phyloP scores from a whole-genome alignment of 2,329 filamentous ascomycete species.

The Penicillium sp. region DNA sequence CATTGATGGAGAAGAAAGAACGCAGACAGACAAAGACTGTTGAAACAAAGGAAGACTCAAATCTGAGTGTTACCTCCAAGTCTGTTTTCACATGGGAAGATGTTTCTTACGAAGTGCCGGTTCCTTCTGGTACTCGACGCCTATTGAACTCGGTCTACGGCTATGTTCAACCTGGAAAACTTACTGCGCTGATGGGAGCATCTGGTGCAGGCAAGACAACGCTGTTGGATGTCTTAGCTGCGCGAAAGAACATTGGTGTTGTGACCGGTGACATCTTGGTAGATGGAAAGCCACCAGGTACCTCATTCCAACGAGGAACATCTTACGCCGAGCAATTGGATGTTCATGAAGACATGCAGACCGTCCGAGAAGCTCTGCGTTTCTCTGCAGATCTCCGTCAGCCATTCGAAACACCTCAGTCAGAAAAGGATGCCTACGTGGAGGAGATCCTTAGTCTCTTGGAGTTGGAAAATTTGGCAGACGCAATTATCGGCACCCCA shows the following conservation, averaged over 20 bases:
- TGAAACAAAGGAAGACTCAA: slow-evolving; percentile 42
- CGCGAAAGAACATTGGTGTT: slow-evolving; percentile 66
- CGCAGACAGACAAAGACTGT: slow-evolving; percentile 36
- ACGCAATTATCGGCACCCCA: slow-evolving; percentile 65
- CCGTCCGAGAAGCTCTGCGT: slow-evolving; percentile 66
- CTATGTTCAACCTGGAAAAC: slow-evolving; percentile 52
- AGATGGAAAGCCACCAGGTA: slow-evolving; percentile 60
- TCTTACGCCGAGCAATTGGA: slow-evolving; percentile 68
- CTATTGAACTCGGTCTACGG: slow-evolving; percentile 52
- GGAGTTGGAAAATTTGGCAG: slow-evolving; percentile 67
- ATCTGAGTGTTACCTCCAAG: slow-evolving; percentile 56
- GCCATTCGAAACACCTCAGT: slow-evolving; percentile 57
- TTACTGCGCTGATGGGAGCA: slow-evolving; percentile 55
- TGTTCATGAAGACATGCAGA: slow-evolving; percentile 63
- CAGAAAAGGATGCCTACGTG: slow-evolving; percentile 67
- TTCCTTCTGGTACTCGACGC: slow-evolving; percentile 47
- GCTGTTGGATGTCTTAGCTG: slow-evolving; percentile 73
- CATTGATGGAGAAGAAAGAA: slow-evolving; percentile 43
- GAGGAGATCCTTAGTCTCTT: slow-evolving; percentile 66
- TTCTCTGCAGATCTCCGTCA: slow-evolving; percentile 68
- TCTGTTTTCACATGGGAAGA: slow-evolving; percentile 58
- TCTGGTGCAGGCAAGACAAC: slow-evolving; percentile 83
- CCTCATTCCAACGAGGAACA: slow-evolving; percentile 64
- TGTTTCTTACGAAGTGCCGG: slow-evolving; percentile 53
- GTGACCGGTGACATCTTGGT: slow-evolving; percentile 65